These are phyloP conservation scores for Botryotinia calthae DNA, from an alignment of 2,329 filamentous ascomycete species.

Conservation along the genomic window DNA sequence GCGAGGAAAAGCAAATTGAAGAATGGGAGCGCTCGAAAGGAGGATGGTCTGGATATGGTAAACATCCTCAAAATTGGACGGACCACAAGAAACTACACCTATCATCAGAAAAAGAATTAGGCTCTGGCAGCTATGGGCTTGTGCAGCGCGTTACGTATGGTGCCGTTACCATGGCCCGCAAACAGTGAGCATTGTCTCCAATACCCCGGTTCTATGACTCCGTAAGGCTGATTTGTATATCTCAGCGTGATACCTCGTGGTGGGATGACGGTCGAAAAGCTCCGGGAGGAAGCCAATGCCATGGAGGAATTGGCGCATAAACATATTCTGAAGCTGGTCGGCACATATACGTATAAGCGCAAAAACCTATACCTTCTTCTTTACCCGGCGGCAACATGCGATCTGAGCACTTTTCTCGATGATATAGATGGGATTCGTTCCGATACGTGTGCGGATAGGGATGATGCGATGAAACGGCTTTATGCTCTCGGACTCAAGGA, in stretches of 20 bases:
- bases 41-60: conserved; percentile 32
- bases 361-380: conserved; percentile 47
- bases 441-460: conserved; percentile 44
- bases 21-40: conserved; percentile 30
- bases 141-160: conserved; percentile 45
- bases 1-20: conserved; percentile 30
- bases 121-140: conserved; percentile 45
- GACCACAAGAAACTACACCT: conserved; percentile 27
- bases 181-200: conserved; percentile 36
- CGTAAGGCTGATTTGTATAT: conserved; percentile 30
- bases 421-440: conserved; percentile 45
- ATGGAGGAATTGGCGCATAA: conserved; percentile 49
- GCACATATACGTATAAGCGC: conserved; percentile 45
- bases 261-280: conserved; percentile 41
- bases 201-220: neutral
- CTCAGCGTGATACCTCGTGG: conserved; percentile 25
- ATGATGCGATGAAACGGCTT: conserved; percentile 41
- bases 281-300: conserved; percentile 47
- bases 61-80: conserved; percentile 27
- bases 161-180: conserved; percentile 46
- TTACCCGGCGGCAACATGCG: conserved; percentile 50
- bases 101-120: conserved; percentile 39
- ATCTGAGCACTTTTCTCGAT: conserved; percentile 44
- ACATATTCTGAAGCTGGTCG: conserved; percentile 49
- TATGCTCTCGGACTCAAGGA: conserved; percentile 42